Base-by-base conservation (phyloP, 176 grass and related monocot species). In the Carex kokanica region DNA sequence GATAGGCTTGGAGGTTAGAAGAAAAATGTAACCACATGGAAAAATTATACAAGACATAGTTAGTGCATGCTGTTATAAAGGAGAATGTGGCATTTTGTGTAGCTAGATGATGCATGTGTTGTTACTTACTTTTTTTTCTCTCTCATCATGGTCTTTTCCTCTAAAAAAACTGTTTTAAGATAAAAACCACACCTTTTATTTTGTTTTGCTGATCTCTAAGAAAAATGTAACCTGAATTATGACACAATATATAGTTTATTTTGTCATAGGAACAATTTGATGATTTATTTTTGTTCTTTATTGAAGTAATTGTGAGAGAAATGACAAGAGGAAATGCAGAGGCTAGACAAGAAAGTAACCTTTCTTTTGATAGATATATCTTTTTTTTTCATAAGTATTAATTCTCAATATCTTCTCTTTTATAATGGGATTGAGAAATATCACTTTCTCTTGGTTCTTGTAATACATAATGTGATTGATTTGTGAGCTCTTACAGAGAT, bases 61-160 rank as follows among this genome's bases (percentile, higher is more conserved):
- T 58, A 34, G 8, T n/a, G 68, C 25, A 64, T 72, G 34, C 8
- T 45, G 1, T 27, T 27, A 13, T 24, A 1, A 25, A 53, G 21
- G n/a, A 14, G 32, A 81, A 53, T 41, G 60, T 82, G 36, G 14
- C 61, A 64, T 65, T 64, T 82, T 82, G n/a, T 81, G 9, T 81
- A 24, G 34, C 34, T 12, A 24, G 58, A 75, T 47, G 17, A 57
- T 78, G 10, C 10, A 18, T 60, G 29, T 38, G 27, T 60, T 61
- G 78, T 10, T 61, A 32, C 78, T 62, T n/a, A 5, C 41, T 36
- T 59, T 59, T 41, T 64, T 18, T 2, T 6, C 1, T 29, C 2
- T 74, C 9, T 54, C 16, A 43, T 45, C 17, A n/a, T 20, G 64
- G 36, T 67, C 12, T 67, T 29, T 72, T 12, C 40, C 53, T 6